Percentiles rank a stretch among this genome's conserved stretches.
Conservation (phyloP, 352 stramenopile genomes). For the Pythium insidiosum region DNA sequence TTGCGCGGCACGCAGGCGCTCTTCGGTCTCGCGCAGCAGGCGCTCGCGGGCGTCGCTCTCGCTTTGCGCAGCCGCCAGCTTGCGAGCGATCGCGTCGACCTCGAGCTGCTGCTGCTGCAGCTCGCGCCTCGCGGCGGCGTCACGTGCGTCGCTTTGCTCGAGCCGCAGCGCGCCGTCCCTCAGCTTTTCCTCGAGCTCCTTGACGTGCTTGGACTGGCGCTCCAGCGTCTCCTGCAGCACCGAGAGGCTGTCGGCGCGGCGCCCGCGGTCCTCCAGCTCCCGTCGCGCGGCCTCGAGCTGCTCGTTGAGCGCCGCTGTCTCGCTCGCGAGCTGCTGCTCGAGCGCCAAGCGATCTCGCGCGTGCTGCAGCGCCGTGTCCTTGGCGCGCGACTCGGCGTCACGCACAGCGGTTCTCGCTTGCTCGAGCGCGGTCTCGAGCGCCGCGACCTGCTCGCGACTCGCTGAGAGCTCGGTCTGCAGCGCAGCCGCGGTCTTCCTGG, state of each 20-base stretch:
- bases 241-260: constrained; percentile 3
- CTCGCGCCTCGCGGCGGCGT: too few species aligned
- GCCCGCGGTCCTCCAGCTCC: too few species aligned
- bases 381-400: not conserved
- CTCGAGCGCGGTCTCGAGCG: not conserved
- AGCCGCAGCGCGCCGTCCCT: not conserved
- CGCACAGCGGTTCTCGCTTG: not conserved
- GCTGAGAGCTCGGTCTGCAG: not conserved
- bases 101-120: too few species aligned
- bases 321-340: too few species aligned
- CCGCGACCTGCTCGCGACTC: not conserved
- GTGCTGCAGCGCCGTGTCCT: not conserved
- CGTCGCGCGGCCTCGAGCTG: constrained; percentile 1
- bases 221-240: constrained; percentile 13
- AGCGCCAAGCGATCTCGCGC: too few species aligned
- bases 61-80: too few species aligned
- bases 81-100: too few species aligned
- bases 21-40: too few species aligned
- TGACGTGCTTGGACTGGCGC: constrained; percentile 4
- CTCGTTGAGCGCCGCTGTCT: not conserved
- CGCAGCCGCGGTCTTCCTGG: not conserved
- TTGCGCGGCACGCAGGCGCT: too few species aligned
- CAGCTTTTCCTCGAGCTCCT: constrained; percentile 9
- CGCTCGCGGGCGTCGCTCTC: too few species aligned
- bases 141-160: not conserved